Evolutionary conservation across 306 rosid species (phyloP), one percentile per base, ranked within the genome.

Genomic region (Cucurbita maxima): DNA sequence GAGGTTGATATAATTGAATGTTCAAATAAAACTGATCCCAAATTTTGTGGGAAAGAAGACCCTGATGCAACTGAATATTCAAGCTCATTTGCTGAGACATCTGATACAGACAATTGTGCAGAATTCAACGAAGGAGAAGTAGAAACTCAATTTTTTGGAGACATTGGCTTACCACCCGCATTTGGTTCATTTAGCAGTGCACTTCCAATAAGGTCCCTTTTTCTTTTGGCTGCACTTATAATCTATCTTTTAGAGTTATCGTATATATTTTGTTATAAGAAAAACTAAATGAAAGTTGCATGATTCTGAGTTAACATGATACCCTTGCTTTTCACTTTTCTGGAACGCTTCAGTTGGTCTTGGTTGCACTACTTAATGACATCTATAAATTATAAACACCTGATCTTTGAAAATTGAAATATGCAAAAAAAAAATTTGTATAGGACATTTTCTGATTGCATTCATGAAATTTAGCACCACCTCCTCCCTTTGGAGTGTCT

Each of bases 1-100:
- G 94, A 93, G 37, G 79, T 90, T 48, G 94, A 93, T 75, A 84
- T 92, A 58, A 62, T 82, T 50, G 87, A 80, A 64, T 80, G 86
- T 81, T 81, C 82, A 54, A 86, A 81, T 76, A 83, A 83, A 83
- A 85, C 75, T 55, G 83, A 81, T 37, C 43, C 70, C 14, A 79
- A 81, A 38, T 70, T 81, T 20, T 69, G 68, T 67, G 88, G 86
- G 74, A 78, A 69, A 30, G 92, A 86, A 57, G 98, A 90, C 62
- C 92, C 90, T 36, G 91, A 90, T 77, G 98, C 92, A 61, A 93
- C 97, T 58, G 96, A 93, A 75, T 82, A 86, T 79, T 93, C 98
- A 59, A 90, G 94, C 77, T 93, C 97, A 5, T 93, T 93, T 78
- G 96, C 85, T 0, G 84, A 81, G 76, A 86, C 97, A 1, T 88